phyloP scores from a whole-genome alignment of 192 early-diverging fungal species.

The Entrophospora sp. region DNA sequence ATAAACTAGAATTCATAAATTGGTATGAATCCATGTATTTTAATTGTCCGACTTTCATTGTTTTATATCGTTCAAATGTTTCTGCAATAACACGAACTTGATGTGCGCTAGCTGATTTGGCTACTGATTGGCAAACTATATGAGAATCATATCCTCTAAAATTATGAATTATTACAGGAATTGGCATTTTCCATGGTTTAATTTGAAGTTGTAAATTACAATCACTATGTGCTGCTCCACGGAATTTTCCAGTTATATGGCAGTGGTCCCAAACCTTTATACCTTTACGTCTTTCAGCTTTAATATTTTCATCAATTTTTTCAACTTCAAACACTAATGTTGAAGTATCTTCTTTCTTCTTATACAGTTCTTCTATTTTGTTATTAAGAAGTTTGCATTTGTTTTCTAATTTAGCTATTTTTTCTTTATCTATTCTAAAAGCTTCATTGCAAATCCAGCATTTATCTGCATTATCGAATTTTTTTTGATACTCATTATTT shows the following conservation, averaged over 20 bases:
- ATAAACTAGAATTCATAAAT: background rate
- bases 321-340: too few relatives aligned
- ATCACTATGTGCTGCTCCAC: background rate
- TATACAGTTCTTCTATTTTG: too few relatives aligned
- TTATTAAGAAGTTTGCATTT: too few relatives aligned
- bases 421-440: background rate
- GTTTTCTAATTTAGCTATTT: background rate
- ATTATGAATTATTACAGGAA: too few relatives aligned
- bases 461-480: background rate
- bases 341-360: too few relatives aligned
- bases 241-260: background rate
- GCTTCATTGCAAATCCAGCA: constrained; percentile 5
- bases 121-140: too few relatives aligned
- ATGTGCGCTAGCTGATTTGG: too few relatives aligned
- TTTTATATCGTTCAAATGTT: too few relatives aligned
- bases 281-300: background rate
- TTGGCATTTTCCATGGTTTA: background rate
- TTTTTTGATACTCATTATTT: background rate
- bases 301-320: background rate
- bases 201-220: background rate
- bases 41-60: background rate
- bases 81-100: too few relatives aligned
- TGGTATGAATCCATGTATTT: background rate
- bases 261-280: background rate
- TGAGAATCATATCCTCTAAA: too few relatives aligned